Percentiles rank a stretch among this genome's conserved stretches.
These are phyloP conservation scores for Geotrichum bryndzae DNA, from an alignment of 1,139 yeast species.

Conservation along the genomic window DNA sequence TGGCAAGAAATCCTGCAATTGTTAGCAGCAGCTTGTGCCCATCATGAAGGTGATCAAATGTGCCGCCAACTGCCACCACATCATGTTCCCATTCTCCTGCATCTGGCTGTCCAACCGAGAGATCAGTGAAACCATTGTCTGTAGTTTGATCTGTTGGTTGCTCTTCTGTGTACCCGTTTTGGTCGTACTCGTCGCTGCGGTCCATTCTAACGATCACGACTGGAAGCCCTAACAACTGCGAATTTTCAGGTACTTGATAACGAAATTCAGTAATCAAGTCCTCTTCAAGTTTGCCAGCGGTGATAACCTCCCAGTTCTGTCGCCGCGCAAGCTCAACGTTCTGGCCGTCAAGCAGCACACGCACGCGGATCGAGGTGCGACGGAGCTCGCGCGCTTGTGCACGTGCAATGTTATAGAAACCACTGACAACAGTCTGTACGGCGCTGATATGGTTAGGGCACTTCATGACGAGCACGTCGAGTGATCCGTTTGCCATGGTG, in stretches of 20 bases:
- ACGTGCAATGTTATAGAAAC: slow-evolving; percentile 30
- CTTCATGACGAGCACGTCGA: slow-evolving; percentile 34
- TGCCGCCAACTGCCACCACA: slow-evolving; percentile 66
- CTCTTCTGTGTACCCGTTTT: not conserved
- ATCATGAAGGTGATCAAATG: slow-evolving; percentile 93
- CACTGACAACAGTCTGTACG: slow-evolving; percentile 30
- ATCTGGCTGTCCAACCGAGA: not conserved
- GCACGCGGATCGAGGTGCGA: slow-evolving; percentile 30
- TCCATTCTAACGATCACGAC: slow-evolving; percentile 26
- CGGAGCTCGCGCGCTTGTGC: slow-evolving; percentile 20
- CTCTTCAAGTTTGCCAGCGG: slow-evolving; percentile 29
- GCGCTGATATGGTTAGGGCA: slow-evolving; percentile 29
- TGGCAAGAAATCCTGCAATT: slow-evolving; percentile 59
- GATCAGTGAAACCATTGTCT: not conserved
- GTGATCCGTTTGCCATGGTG: slow-evolving; percentile 31
- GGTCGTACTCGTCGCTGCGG: not conserved
- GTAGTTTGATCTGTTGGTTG: not conserved
- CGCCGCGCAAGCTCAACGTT: slow-evolving; percentile 27
- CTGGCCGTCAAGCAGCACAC: slow-evolving; percentile 35
- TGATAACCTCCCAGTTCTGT: slow-evolving; percentile 35
- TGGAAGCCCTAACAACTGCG: slow-evolving; percentile 27
- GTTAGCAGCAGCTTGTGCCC: slow-evolving; percentile 88
- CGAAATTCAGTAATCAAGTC: slow-evolving; percentile 25
- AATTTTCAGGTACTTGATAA: slow-evolving; percentile 25
- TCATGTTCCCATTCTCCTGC: slow-evolving; percentile 23